Percentiles rank a stretch among this genome's conserved stretches.
Evolutionary conservation across 1,139 yeast species (phyloP).

Genomic region (Pichia kudriavzevii): DNA sequence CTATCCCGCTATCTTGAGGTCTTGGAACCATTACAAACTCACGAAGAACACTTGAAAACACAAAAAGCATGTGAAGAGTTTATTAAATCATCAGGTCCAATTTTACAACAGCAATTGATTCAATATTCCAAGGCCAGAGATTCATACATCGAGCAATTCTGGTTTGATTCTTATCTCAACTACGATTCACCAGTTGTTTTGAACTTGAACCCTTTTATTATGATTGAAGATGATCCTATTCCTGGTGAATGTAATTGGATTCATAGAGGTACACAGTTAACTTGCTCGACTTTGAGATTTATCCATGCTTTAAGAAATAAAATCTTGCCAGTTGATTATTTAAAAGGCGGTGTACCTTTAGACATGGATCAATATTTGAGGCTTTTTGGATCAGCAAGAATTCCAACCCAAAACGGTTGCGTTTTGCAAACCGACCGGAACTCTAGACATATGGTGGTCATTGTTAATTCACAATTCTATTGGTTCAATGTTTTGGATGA

Average conservation of each 20-base stretch:
- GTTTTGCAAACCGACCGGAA: conserved; percentile 72
- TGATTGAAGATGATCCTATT: conserved; percentile 86
- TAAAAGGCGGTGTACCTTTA: conserved; percentile 57
- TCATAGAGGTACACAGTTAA: conserved; percentile 74
- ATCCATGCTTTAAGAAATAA: conserved; percentile 70
- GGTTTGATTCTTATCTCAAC: conserved; percentile 84
- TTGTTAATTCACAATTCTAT: conserved; percentile 81
- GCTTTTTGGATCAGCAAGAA: conserved; percentile 78
- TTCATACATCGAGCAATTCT: conserved; percentile 84
- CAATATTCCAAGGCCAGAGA: conserved; percentile 58
- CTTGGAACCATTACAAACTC: conserved; percentile 70
- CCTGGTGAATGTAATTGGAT: conserved; percentile 68
- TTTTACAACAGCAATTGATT: conserved; percentile 55
- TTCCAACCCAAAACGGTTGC: conserved; percentile 76
- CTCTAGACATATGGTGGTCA: conserved; percentile 75
- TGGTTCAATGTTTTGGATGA: conserved; percentile 88
- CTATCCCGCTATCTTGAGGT: conserved; percentile 56
- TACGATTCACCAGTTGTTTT: conserved; percentile 86
- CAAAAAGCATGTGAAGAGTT: conserved; percentile 52
- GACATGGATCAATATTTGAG: conserved; percentile 89
- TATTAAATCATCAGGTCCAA: conserved; percentile 47
- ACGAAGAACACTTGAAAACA: conserved; percentile 58
- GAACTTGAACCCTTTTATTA: conserved; percentile 79
- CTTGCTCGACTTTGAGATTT: conserved; percentile 70
- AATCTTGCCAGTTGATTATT: conserved; percentile 64